Percentiles rank a stretch among this genome's conserved stretches.
phyloP scores from a whole-genome alignment of 345 rosid genomes.

The Pugionium dolabratum region DNA sequence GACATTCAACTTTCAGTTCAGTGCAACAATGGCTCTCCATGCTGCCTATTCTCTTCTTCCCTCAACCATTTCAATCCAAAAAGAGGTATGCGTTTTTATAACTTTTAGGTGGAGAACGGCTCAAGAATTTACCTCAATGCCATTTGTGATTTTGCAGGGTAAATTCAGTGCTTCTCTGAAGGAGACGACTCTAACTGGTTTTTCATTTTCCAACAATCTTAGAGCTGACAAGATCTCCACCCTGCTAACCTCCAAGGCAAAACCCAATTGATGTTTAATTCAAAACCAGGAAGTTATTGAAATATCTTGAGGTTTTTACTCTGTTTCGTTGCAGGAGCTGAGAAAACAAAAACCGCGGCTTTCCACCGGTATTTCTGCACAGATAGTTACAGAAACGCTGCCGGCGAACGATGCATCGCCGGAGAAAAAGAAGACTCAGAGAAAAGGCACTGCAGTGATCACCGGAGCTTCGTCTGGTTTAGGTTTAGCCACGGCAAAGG shows the following conservation, averaged over 20 bases:
- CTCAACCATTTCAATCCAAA: conserved; percentile 53
- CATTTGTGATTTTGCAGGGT: conserved; percentile 49
- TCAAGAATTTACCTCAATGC: background rate
- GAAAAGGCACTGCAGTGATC: conserved; percentile 70
- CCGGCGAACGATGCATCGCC: conserved; percentile 48
- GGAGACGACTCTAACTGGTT: conserved; percentile 71
- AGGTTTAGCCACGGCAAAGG: conserved; percentile 87
- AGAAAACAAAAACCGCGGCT: conserved; percentile 23
- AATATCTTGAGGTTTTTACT: conserved; percentile 8
- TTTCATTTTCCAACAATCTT: conserved; percentile 54
- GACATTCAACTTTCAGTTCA: conserved; percentile 23
- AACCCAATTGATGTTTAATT: background rate
- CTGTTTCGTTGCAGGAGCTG: conserved; percentile 27
- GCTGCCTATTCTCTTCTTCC: conserved; percentile 71
- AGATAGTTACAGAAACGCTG: conserved; percentile 55
- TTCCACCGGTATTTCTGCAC: conserved; percentile 47
- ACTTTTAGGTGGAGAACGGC: background rate
- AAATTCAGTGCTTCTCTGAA: conserved; percentile 58
- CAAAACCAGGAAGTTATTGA: background rate
- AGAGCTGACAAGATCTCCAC: conserved; percentile 55
- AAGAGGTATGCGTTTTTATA: conserved; percentile 53
- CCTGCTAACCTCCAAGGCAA: conserved; percentile 60
- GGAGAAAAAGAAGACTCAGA: conserved; percentile 72
- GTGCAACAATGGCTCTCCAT: conserved; percentile 66
- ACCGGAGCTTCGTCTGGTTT: conserved; percentile 95